Evolutionary conservation across 2,329 filamentous ascomycete species (phyloP).

Genomic region (Monosporascus sp.): DNA sequence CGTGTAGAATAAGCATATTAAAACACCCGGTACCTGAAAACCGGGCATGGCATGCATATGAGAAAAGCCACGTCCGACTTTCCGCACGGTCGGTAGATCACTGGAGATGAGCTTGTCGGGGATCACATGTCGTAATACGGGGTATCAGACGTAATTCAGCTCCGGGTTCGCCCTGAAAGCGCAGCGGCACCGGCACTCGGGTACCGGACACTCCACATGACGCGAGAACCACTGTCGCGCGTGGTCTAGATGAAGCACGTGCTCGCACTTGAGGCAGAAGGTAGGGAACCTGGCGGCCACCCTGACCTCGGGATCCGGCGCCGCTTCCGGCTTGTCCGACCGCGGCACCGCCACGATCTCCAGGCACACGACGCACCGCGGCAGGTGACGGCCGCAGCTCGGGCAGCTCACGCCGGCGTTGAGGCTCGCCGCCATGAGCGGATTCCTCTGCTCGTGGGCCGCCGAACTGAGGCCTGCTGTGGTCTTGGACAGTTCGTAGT

Average conservation of each 20-base stretch:
- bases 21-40: too few species aligned
- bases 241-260: constrained; percentile 63
- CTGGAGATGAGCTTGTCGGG: too few species aligned
- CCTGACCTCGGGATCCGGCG: constrained; percentile 39
- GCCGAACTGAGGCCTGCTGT: constrained; percentile 7
- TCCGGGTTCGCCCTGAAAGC: constrained; percentile 57
- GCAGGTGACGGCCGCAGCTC: constrained; percentile 61
- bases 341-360: constrained; percentile 61
- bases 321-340: constrained; percentile 51
- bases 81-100: too few species aligned
- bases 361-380: constrained; percentile 62
- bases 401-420: constrained; percentile 60
- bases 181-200: constrained; percentile 62
- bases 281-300: constrained; percentile 58
- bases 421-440: constrained; percentile 52
- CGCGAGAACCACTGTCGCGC: constrained; percentile 61
- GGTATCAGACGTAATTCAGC: constrained; percentile 42
- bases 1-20: too few species aligned
- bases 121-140: too few species aligned
- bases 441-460: constrained; percentile 35
- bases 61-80: too few species aligned
- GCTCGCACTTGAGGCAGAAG: constrained; percentile 64
- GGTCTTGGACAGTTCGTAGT: constrained; percentile 43
- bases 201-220: constrained; percentile 62
- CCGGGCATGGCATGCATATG: too few species aligned